phyloP scores from a whole-genome alignment of 345 rosid genomes.

The Syzygium grande region DNA sequence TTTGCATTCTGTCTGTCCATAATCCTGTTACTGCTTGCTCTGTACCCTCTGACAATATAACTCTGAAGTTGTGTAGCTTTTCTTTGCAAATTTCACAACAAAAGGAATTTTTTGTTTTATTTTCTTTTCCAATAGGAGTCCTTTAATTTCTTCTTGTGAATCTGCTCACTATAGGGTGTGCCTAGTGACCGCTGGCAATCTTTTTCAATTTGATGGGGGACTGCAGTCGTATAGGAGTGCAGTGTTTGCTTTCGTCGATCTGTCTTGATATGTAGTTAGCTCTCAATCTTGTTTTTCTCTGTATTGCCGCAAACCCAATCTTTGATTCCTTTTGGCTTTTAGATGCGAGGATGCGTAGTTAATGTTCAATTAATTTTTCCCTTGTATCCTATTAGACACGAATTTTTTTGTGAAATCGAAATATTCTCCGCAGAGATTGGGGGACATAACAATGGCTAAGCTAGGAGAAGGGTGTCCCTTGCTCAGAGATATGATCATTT shows the following conservation, averaged over 20 bases:
- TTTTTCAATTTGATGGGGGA: not conserved
- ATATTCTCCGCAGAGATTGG: constrained; percentile 35
- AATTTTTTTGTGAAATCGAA: not conserved
- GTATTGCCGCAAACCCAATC: not conserved
- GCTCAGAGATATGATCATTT: constrained; percentile 70
- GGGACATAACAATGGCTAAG: constrained; percentile 73
- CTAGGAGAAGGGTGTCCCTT: constrained; percentile 78
- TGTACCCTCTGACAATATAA: not conserved
- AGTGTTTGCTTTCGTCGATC: not conserved
- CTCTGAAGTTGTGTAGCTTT: not conserved
- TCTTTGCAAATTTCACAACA: not conserved
- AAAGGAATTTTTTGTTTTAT: not conserved
- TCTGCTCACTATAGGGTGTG: not conserved
- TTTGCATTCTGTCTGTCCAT: not conserved
- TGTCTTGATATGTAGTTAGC: not conserved
- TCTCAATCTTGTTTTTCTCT: not conserved
- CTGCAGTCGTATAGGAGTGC: not conserved
- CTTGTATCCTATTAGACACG: not conserved
- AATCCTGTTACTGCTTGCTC: not conserved
- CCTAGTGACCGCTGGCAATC: not conserved
- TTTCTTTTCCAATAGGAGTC: not conserved
- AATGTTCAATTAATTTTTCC: not conserved
- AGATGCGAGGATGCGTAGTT: not conserved
- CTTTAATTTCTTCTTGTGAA: not conserved
- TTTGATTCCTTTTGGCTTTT: not conserved